Conservation (phyloP, 208 protist species). For the Leishmania turanica region DNA sequence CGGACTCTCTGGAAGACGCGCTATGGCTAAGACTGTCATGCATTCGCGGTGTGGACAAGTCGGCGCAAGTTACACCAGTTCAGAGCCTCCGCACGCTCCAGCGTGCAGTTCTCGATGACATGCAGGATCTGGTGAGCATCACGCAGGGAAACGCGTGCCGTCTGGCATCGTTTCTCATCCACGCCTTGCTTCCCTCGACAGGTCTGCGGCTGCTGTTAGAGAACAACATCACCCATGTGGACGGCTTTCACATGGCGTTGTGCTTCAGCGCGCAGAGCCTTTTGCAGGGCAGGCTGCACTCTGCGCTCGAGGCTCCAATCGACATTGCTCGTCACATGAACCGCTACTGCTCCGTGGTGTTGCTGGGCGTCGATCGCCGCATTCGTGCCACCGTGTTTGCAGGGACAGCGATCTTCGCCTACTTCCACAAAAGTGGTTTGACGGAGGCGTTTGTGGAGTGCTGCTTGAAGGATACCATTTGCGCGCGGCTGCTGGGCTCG, state of each 20-base stretch:
- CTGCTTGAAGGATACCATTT: conserved; percentile 64
- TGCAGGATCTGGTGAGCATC: conserved; percentile 60
- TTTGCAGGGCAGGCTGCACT: conserved; percentile 37
- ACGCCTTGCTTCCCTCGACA: conserved; percentile 71
- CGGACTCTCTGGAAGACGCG: conserved; percentile 67
- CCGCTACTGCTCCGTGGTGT: conserved; percentile 64
- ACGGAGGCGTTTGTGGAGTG: conserved; percentile 67
- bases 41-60: conserved; percentile 41
- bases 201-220: conserved; percentile 74
- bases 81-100: conserved; percentile 71
- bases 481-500: conserved; percentile 61
- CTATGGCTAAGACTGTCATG: conserved; percentile 64
- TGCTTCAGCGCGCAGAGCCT: conserved; percentile 67
- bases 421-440: conserved; percentile 69
- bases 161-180: conserved; percentile 72
- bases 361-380: conserved; percentile 53
- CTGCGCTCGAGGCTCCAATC: conserved; percentile 57
- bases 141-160: conserved; percentile 62
- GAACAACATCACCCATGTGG: conserved; percentile 56
- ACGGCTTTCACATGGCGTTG: conserved; percentile 78
- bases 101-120: conserved; percentile 64
- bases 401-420: conserved; percentile 65
- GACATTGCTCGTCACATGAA: conserved; percentile 56
- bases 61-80: conserved; percentile 38
- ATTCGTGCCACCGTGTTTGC: conserved; percentile 27